A percentile compares a stretch with the other conserved stretches of the same genome.
phyloP scores from a whole-genome alignment of 805 yeast genomes.

The Monosporozyma aquatica region DNA sequence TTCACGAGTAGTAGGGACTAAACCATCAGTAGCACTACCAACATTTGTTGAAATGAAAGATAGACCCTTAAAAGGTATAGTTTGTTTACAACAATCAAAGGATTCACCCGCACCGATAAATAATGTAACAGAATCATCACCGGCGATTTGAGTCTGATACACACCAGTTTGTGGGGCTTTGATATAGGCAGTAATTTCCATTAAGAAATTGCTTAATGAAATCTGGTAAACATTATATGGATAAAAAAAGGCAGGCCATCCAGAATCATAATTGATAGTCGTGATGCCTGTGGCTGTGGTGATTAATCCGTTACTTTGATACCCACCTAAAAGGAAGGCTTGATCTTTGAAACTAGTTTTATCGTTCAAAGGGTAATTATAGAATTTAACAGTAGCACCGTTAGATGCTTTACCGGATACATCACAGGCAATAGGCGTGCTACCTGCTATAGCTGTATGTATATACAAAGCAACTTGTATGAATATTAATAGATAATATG shows the following conservation, averaged over 20 bases:
- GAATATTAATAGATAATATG: too few relatives aligned
- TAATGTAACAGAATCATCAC: conserved; percentile 29
- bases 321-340: not conserved
- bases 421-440: too few relatives aligned
- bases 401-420: too few relatives aligned
- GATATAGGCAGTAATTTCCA: conserved; percentile 19
- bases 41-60: not conserved
- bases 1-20: not conserved
- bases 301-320: not conserved
- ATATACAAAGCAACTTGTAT: too few relatives aligned
- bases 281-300: not conserved
- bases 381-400: not conserved
- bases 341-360: too few relatives aligned
- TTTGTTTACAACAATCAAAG: conserved; percentile 28
- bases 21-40: not conserved
- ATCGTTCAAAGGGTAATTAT: not conserved
- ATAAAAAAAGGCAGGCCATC: not conserved
- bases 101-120: conserved; percentile 27
- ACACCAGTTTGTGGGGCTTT: conserved; percentile 25
- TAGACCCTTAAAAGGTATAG: not conserved
- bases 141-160: conserved; percentile 18
- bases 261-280: not conserved
- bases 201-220: conserved; percentile 6
- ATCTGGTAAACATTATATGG: not conserved
- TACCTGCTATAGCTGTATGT: too few relatives aligned